Conservation (phyloP, 148 eudicot species). For the Fallopia convolvulus region DNA sequence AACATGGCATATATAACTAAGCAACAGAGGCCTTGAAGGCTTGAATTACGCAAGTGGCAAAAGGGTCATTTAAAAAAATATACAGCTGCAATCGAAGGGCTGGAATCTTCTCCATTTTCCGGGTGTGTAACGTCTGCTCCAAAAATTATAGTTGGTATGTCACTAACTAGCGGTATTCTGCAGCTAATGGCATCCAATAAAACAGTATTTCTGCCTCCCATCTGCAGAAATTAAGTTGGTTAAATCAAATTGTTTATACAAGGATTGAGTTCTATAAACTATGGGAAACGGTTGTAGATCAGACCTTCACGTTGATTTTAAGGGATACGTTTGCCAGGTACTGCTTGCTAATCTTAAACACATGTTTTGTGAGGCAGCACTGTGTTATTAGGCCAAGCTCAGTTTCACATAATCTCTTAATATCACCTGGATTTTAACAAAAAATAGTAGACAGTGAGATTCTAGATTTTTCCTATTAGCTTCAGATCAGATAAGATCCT, state of each 20-base stretch:
- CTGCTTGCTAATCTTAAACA: slow-evolving; percentile 60
- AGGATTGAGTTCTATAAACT: not conserved
- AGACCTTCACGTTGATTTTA: slow-evolving; percentile 53
- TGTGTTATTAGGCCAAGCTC: slow-evolving; percentile 77
- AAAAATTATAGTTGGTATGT: slow-evolving; percentile 69
- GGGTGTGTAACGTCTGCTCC: slow-evolving; percentile 98
- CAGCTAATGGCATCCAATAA: slow-evolving; percentile 66
- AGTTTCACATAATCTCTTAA: slow-evolving; percentile 66
- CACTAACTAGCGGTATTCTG: slow-evolving; percentile 66
- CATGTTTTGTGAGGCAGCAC: slow-evolving; percentile 61
- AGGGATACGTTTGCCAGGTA: slow-evolving; percentile 79
- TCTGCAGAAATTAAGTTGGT: slow-evolving; percentile 23
- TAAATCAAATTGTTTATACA: not conserved
- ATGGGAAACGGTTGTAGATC: not conserved
- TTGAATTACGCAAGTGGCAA: not conserved
- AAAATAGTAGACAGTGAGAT: not conserved
- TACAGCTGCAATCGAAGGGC: slow-evolving; percentile 87
- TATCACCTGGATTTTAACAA: slow-evolving; percentile 35
- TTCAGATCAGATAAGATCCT: not conserved
- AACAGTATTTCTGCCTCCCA: slow-evolving; percentile 77
- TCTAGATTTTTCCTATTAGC: not conserved
- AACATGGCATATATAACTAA: not conserved
- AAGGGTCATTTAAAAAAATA: not conserved
- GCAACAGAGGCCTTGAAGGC: not conserved
- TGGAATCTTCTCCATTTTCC: slow-evolving; percentile 57